These are phyloP conservation scores for Skeletonema menzelii DNA, from an alignment of 108 stramenopile genomes.

Conservation along the genomic window DNA sequence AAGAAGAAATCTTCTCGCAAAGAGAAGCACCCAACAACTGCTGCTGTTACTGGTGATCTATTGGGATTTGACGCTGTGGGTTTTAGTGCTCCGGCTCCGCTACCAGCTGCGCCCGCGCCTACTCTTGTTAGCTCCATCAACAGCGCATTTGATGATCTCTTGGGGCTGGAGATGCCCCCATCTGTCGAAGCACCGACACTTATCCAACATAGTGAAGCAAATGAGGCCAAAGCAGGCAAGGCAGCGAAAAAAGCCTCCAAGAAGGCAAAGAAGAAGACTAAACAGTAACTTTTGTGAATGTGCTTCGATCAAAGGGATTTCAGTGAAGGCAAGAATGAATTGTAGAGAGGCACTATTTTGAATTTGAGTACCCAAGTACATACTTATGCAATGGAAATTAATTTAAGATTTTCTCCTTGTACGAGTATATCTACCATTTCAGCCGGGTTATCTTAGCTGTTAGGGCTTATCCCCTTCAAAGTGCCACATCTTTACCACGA, in stretches of 20 bases:
- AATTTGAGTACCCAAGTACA: no score
- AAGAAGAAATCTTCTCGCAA: constrained; percentile 54
- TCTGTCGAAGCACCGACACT: neutral
- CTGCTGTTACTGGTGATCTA: constrained; percentile 16
- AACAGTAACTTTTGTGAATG: neutral
- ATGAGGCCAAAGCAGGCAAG: neutral
- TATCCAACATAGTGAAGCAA: neutral
- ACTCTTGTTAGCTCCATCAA: constrained; percentile 45
- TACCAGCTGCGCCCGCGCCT: neutral
- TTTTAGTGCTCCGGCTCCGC: constrained; percentile 27
- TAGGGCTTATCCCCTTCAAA: no score
- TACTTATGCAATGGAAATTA: no score
- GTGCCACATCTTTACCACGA: no score
- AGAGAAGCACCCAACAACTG: constrained; percentile 5
- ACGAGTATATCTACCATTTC: no score
- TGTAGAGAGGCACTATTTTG: no score
- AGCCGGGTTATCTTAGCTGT: no score
- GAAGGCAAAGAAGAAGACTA: constrained; percentile 2
- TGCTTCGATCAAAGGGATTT: neutral
- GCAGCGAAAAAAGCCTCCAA: neutral
- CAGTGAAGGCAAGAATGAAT: no score
- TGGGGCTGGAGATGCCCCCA: constrained; percentile 50
- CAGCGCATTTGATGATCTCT: constrained; percentile 79
- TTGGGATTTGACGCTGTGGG: constrained; percentile 58
- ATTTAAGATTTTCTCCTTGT: no score